phyloP scores from a whole-genome alignment of 164 flowering plant genomes.

The Macadamia tetraphylla region DNA sequence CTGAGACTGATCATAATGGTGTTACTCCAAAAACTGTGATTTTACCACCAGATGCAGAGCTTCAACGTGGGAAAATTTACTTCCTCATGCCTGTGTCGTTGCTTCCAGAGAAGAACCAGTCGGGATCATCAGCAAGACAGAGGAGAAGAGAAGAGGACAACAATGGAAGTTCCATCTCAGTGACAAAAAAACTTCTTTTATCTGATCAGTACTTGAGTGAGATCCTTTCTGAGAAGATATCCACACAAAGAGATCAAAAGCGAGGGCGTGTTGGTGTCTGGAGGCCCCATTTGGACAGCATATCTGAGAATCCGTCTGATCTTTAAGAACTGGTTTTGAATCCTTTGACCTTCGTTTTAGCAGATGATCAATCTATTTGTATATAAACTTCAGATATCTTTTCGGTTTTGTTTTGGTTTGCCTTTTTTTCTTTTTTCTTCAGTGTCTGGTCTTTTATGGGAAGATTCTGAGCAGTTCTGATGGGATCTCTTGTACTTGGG shows the following conservation, averaged over 20 bases:
- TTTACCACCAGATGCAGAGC: slow-evolving; percentile 81
- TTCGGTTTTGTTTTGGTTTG: background rate
- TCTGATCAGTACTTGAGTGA: slow-evolving; percentile 79
- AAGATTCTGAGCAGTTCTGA: background rate
- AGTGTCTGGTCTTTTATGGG: background rate
- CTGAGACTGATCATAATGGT: slow-evolving; percentile 32
- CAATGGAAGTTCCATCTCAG: slow-evolving; percentile 4
- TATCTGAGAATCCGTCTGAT: background rate
- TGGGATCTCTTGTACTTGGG: background rate
- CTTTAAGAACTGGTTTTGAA: background rate
- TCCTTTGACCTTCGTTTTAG: background rate
- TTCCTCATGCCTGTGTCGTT: slow-evolving; percentile 59
- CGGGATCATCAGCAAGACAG: slow-evolving; percentile 27
- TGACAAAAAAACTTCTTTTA: slow-evolving; percentile 25
- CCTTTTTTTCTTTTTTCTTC: background rate
- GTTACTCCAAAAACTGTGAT: slow-evolving; percentile 45
- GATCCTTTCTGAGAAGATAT: slow-evolving; percentile 62
- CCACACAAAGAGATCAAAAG: slow-evolving; percentile 60
- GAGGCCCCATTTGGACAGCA: slow-evolving; percentile 50
- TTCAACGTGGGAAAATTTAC: slow-evolving; percentile 91
- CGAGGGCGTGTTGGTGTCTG: slow-evolving; percentile 77
- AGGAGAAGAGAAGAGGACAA: slow-evolving; percentile 14
- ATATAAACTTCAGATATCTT: background rate
- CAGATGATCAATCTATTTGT: background rate
- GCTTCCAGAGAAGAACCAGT: slow-evolving; percentile 20